phyloP scores from a whole-genome alignment of 805 yeast species.

The Cephaloascus albidus region DNA sequence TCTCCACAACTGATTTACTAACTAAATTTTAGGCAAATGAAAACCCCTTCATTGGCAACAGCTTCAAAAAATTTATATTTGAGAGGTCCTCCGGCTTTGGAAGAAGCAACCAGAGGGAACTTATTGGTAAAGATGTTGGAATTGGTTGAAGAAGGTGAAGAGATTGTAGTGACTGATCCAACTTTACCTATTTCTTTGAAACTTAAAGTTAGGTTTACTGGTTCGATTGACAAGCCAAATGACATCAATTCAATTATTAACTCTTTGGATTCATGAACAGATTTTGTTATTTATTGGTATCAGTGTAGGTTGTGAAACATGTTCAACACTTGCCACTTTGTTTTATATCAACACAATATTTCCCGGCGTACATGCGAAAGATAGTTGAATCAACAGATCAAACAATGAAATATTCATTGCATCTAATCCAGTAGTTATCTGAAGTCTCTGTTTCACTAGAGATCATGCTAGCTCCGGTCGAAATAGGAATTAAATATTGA shows the following conservation, averaged over 20 bases:
- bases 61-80: slow-evolving; percentile 30
- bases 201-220: neutral
- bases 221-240: neutral
- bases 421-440: no score
- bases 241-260: neutral
- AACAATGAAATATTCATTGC: no score
- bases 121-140: slow-evolving; percentile 20
- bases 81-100: slow-evolving; percentile 36
- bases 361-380: no score
- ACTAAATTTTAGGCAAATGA: slow-evolving; percentile 13
- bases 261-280: no score
- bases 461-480: no score
- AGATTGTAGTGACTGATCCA: slow-evolving; percentile 44
- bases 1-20: neutral
- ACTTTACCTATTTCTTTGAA: slow-evolving; percentile 35
- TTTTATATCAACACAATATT: no score
- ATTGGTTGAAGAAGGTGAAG: slow-evolving; percentile 34
- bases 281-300: no score
- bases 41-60: slow-evolving; percentile 37
- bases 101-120: slow-evolving; percentile 34
- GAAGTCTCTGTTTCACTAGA: no score
- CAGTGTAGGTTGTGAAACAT: no score
- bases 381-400: no score
- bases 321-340: no score
- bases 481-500: no score